phyloP scores from a whole-genome alignment of 2,329 filamentous ascomycete species.

The Colletotrichum camelliae region DNA sequence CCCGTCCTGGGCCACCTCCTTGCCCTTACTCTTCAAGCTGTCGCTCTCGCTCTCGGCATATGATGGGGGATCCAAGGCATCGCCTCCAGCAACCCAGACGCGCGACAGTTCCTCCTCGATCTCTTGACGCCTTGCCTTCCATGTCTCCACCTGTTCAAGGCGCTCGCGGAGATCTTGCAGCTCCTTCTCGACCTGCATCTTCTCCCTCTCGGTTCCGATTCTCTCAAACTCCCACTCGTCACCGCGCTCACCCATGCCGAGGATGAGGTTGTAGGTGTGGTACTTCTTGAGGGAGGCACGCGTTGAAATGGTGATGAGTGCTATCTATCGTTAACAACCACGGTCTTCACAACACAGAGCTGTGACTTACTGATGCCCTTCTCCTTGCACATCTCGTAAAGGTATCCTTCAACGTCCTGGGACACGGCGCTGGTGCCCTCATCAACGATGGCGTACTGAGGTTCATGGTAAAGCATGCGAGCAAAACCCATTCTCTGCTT shows the following conservation, averaged over 20 bases:
- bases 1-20: constrained; percentile 11
- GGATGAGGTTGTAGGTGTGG: constrained; percentile 87
- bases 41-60: constrained; percentile 35
- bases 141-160: constrained; percentile 80
- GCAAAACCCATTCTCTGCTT: constrained; percentile 96
- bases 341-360: neutral
- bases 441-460: constrained; percentile 91
- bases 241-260: constrained; percentile 81
- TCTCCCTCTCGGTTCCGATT: constrained; percentile 92
- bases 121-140: constrained; percentile 78
- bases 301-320: constrained; percentile 94
- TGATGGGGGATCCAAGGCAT: constrained; percentile 52
- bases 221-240: constrained; percentile 91
- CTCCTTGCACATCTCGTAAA: constrained; percentile 94
- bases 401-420: constrained; percentile 88
- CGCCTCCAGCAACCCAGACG: constrained; percentile 63
- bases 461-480: constrained; percentile 90
- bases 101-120: constrained; percentile 82
- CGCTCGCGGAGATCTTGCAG: constrained; percentile 82
- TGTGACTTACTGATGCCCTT: constrained; percentile 82
- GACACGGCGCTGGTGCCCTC: constrained; percentile 95
- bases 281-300: constrained; percentile 94
- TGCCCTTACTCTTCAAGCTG: constrained; percentile 12
- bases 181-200: constrained; percentile 91
- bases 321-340: constrained; percentile 44